Evolutionary conservation across 164 flowering plant species (phyloP).

Genomic region (Macadamia tetraphylla): DNA sequence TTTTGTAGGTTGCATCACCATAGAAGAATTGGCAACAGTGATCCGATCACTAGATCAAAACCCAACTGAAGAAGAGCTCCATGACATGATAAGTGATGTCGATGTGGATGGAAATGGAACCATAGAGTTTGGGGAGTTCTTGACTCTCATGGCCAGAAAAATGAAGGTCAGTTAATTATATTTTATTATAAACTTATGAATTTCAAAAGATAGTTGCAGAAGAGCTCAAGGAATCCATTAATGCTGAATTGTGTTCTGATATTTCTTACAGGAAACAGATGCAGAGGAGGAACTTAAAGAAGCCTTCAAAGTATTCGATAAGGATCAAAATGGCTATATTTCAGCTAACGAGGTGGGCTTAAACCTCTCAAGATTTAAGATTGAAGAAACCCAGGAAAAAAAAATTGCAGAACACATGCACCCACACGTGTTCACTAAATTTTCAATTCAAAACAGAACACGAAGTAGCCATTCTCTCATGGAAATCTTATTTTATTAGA

Average conservation of each 20-base stretch:
- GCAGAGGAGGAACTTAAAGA: conserved; percentile 49
- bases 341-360: conserved; percentile 43
- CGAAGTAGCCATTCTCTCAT: background rate
- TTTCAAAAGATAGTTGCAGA: background rate
- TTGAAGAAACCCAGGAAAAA: no score
- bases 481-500: background rate
- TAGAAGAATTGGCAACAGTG: conserved; percentile 39
- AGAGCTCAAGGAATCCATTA: background rate
- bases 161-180: conserved; percentile 32
- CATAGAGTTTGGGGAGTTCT: conserved; percentile 51
- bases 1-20: conserved; percentile 41
- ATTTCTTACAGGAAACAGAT: conserved; percentile 34
- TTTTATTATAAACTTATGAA: background rate
- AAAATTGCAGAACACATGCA: no score
- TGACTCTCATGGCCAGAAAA: conserved; percentile 52
- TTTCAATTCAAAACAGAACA: background rate
- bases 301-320: conserved; percentile 59
- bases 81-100: conserved; percentile 41
- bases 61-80: conserved; percentile 44
- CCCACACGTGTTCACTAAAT: background rate
- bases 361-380: no score
- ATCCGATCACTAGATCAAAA: conserved; percentile 38
- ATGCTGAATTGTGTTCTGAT: background rate
- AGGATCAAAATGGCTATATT: conserved; percentile 49
- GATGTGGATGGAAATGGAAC: conserved; percentile 50